Conservation (phyloP, 768 basidiomycete species). For the Cystobasidium ongulense region DNA sequence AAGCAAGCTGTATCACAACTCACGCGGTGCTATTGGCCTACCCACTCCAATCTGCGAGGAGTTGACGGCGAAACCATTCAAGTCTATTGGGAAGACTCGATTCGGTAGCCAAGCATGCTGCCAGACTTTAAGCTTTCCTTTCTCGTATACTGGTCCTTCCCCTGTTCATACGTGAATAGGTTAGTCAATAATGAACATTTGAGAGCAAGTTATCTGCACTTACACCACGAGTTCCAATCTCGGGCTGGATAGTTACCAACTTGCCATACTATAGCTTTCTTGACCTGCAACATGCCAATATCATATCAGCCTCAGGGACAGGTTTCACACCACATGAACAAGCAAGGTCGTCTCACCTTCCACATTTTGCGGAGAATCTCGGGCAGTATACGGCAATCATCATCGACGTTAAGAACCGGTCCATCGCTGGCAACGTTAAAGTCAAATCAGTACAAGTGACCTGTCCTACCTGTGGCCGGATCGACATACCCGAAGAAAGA, state of each 20-base stretch:
- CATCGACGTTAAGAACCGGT: conserved; percentile 18
- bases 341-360: not conserved
- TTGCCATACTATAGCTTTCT: conserved; percentile 22
- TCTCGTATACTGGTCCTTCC: conserved; percentile 29
- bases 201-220: not conserved
- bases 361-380: conserved; percentile 23
- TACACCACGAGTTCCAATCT: conserved; percentile 22
- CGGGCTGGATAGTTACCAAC: conserved; percentile 18
- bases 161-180: not conserved
- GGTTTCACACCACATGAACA: too few relatives aligned
- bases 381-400: conserved; percentile 17
- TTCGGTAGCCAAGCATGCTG: conserved; percentile 19
- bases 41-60: conserved; percentile 21
- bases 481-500: conserved; percentile 17
- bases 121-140: conserved; percentile 16
- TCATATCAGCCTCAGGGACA: not conserved
- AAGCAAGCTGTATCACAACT: not conserved
- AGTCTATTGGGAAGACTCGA: conserved; percentile 27
- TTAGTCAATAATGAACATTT: not conserved
- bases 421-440: not conserved
- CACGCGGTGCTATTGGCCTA: conserved; percentile 16
- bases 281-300: not conserved
- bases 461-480: not conserved
- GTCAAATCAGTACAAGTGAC: not conserved
- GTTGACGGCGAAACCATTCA: conserved; percentile 29